phyloP scores from a whole-genome alignment of 805 yeast species.

The Sugiyamaella chiloensis region DNA sequence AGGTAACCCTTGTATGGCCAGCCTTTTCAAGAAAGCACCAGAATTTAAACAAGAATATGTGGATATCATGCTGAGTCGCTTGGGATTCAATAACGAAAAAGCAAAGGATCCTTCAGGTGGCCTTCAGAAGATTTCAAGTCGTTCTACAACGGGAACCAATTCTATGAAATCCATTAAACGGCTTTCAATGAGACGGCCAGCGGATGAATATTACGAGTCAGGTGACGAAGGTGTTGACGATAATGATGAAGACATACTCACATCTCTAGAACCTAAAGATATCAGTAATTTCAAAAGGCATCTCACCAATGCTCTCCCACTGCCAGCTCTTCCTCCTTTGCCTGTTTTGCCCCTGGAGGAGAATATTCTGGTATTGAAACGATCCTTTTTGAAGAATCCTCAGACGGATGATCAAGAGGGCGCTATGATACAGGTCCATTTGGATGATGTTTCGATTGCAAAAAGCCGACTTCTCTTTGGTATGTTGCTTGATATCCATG shows the following conservation, averaged over 20 bases:
- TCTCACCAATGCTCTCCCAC: slow-evolving; percentile 9
- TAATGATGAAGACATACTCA: slow-evolving; percentile 24
- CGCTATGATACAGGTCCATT: neutral
- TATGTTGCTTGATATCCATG: neutral
- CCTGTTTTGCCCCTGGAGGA: neutral
- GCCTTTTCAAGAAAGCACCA: slow-evolving; percentile 22
- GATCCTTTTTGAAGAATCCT: neutral
- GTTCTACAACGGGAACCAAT: neutral
- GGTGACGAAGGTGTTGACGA: slow-evolving; percentile 12
- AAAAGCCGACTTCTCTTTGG: neutral
- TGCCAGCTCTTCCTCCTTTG: neutral
- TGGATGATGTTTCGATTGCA: neutral
- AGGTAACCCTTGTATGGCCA: slow-evolving; percentile 31
- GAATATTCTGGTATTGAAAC: slow-evolving; percentile 1
- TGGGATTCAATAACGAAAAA: neutral
- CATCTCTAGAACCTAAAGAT: slow-evolving; percentile 20
- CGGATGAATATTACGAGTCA: too few species aligned
- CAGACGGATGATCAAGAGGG: neutral
- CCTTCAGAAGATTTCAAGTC: neutral
- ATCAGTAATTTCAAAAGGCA: too few species aligned
- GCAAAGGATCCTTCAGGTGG: neutral
- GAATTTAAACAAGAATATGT: slow-evolving; percentile 21
- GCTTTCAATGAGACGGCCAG: neutral
- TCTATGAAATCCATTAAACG: neutral
- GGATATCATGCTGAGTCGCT: slow-evolving; percentile 13